Evolutionary conservation across 2,329 filamentous ascomycete genomes (phyloP).

Genomic region (Byssothecium circinans): DNA sequence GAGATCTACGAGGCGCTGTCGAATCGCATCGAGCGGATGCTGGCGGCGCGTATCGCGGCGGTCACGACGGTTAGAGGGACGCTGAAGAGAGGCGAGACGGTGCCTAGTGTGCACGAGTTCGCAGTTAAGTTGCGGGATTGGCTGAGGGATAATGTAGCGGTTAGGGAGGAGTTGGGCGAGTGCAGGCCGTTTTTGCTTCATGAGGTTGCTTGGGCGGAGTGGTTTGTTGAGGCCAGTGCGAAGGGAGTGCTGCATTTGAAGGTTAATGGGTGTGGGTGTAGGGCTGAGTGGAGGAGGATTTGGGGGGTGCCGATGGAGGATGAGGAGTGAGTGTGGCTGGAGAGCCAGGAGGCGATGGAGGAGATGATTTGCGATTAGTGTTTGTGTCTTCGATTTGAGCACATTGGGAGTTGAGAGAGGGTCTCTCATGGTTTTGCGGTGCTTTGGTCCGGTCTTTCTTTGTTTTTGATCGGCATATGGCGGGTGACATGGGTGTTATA

Average conservation of each 20-base stretch:
- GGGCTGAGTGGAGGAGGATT: neutral
- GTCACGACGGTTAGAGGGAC: neutral
- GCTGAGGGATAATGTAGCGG: slow-evolving; percentile 16
- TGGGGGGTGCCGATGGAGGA: neutral
- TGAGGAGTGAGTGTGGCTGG: neutral
- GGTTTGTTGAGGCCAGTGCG: slow-evolving; percentile 27
- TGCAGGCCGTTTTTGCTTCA: slow-evolving; percentile 21
- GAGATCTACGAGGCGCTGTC: slow-evolving; percentile 19
- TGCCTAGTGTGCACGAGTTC: slow-evolving; percentile 6
- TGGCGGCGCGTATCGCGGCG: neutral
- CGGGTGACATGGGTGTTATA: no score
- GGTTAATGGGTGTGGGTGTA: slow-evolving; percentile 21
- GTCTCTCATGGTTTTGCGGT: no score
- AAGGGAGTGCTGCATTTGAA: slow-evolving; percentile 36
- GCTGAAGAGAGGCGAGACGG: neutral
- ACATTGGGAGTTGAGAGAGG: no score
- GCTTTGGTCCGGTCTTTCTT: no score
- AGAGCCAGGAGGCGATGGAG: no score
- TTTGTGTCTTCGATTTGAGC: no score
- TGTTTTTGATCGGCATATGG: no score
- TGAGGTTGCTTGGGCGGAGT: slow-evolving; percentile 34
- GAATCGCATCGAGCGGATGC: slow-evolving; percentile 28
- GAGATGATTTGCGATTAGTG: no score
- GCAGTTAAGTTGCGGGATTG: slow-evolving; percentile 22
- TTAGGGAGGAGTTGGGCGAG: slow-evolving; percentile 28